Conservation (phyloP, 805 yeast species). For the Scheffersomyces amazonensis region DNA sequence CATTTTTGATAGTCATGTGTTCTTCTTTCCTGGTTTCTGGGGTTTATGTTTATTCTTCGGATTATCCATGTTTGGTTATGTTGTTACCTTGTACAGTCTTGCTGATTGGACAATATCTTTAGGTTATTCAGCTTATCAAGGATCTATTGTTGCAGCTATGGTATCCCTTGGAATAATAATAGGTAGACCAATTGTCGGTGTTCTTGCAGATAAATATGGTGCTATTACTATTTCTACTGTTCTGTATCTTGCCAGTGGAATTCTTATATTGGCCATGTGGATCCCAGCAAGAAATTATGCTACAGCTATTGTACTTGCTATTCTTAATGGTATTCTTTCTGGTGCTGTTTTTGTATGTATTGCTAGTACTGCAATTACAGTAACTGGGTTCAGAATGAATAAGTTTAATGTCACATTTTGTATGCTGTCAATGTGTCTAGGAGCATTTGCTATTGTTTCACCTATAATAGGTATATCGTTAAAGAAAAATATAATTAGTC, state of each 20-base stretch:
- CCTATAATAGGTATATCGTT: conserved; percentile 56
- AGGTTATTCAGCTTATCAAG: conserved; percentile 39
- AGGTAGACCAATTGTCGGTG: conserved; percentile 51
- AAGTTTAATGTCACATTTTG: conserved; percentile 44
- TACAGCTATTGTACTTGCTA: conserved; percentile 22
- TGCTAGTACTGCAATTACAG: conserved; percentile 53
- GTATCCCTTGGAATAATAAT: conserved; percentile 43
- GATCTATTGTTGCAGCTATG: conserved; percentile 30
- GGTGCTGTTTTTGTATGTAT: conserved; percentile 40
- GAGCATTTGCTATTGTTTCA: conserved; percentile 44
- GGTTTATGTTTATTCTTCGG: conserved; percentile 32
- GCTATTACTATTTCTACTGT: conserved; percentile 32
- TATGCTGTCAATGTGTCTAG: conserved; percentile 49
- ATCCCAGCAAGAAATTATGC: conserved; percentile 29
- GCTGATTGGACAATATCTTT: conserved; percentile 55
- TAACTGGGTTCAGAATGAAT: conserved; percentile 51
- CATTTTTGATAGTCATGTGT: conserved; percentile 34
- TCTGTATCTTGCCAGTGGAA: conserved; percentile 18
- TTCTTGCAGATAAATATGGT: conserved; percentile 46
- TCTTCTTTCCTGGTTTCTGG: conserved; percentile 40
- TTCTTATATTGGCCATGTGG: conserved; percentile 34
- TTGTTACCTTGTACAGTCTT: conserved; percentile 49
- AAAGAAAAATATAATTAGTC: conserved; percentile 20
- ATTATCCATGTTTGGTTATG: conserved; percentile 53
- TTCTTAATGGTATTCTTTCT: conserved; percentile 24